Conservation (phyloP, 257 asterid species). For the Solanum ossicruentum region DNA sequence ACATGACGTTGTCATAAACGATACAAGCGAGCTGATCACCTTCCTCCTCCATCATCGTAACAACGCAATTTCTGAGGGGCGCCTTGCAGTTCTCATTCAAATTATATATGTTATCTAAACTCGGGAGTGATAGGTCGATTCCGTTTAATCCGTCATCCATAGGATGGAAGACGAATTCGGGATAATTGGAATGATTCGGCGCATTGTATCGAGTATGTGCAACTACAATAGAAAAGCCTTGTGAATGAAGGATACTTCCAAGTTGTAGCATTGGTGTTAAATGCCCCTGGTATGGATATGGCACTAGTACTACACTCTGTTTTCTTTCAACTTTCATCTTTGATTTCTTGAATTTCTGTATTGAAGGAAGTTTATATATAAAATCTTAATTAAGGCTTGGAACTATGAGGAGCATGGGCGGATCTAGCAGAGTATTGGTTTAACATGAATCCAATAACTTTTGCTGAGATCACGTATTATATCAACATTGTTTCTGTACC, state of each 20-base stretch:
- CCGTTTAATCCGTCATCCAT: not conserved
- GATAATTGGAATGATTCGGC: not conserved
- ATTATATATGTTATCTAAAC: not conserved
- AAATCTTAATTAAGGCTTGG: not conserved
- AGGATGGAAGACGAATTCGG: slow-evolving; percentile 16
- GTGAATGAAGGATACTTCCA: slow-evolving; percentile 26
- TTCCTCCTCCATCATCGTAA: not conserved
- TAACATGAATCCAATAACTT: not conserved
- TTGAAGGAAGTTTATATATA: not conserved
- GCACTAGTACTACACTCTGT: slow-evolving; percentile 17
- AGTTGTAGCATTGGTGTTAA: slow-evolving; percentile 39
- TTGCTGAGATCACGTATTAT: not conserved
- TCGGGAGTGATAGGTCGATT: not conserved
- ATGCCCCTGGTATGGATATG: slow-evolving; percentile 34
- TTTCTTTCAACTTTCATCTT: not conserved
- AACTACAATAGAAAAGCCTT: slow-evolving; percentile 25
- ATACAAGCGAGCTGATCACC: not conserved
- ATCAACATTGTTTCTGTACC: not conserved
- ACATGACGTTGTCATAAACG: not conserved
- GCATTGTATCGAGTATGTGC: slow-evolving; percentile 25
- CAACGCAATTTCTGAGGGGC: slow-evolving; percentile 15
- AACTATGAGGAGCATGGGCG: not conserved
- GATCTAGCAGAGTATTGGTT: not conserved
- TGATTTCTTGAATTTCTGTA: not conserved
- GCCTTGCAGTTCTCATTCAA: slow-evolving; percentile 23